Conservation (phyloP, 1,284 basidiomycete species). For the Anthracocystis setariae region DNA sequence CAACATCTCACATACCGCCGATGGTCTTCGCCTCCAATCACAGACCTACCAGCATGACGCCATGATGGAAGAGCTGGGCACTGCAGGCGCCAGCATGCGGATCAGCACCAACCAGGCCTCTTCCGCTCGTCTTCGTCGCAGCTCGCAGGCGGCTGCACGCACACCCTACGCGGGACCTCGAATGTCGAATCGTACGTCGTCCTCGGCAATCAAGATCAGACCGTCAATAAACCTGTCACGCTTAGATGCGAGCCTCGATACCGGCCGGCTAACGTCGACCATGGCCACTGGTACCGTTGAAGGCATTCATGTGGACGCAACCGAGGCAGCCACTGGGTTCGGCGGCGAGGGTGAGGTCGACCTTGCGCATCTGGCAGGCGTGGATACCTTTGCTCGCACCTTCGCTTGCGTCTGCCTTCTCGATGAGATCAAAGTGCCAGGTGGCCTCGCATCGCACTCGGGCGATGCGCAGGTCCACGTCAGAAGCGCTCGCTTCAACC, state of each 20-base stretch:
- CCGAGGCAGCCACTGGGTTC: constrained; percentile 18
- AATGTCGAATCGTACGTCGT: constrained; percentile 24
- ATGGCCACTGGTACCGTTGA: constrained; percentile 14
- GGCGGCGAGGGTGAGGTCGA: constrained; percentile 17
- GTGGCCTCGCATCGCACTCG: neutral
- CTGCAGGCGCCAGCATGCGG: constrained; percentile 26
- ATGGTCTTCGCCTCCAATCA: constrained; percentile 44
- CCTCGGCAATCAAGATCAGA: constrained; percentile 23
- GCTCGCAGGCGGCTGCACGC: constrained; percentile 38
- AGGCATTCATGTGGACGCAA: constrained; percentile 14
- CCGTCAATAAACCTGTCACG: constrained; percentile 41
- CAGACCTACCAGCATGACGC: constrained; percentile 34
- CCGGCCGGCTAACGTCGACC: constrained; percentile 14
- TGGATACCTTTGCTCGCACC: constrained; percentile 52
- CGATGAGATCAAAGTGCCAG: constrained; percentile 47
- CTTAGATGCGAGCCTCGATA: constrained; percentile 27
- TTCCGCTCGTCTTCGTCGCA: constrained; percentile 34
- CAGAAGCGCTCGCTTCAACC: constrained; percentile 13
- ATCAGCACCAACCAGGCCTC: constrained; percentile 20
- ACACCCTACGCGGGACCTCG: constrained; percentile 46
- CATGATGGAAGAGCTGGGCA: constrained; percentile 40
- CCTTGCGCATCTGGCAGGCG: constrained; percentile 36
- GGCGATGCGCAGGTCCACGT: constrained; percentile 8
- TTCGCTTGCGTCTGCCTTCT: constrained; percentile 53
- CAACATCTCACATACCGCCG: constrained; percentile 47